Base-by-base conservation (phyloP, 768 basidiomycete genomes). In the Lentinula sp. region DNA sequence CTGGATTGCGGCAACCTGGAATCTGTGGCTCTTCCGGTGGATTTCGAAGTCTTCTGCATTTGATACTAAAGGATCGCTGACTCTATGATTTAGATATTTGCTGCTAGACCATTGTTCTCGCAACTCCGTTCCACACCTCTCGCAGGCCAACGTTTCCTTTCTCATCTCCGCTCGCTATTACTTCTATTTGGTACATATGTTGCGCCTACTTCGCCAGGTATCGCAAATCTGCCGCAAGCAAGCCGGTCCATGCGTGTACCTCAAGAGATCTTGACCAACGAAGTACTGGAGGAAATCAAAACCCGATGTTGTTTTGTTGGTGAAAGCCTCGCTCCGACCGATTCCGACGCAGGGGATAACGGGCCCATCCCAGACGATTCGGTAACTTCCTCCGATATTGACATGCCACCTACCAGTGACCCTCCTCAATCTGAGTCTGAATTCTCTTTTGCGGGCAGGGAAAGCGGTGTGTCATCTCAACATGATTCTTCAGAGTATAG, bases 1-100 rank as follows among this genome's bases (percentile, higher is more conserved):
- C 75, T 98, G 2, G 97, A 99, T 69, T 88, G 87, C 65, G 97
- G 97, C 1, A 88, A 96, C 70, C 80, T 96, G 3, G 97, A 98
- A 71, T 91, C 94, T 0, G 88, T 87, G 4, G 85, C 86, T 4
- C 79, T 98, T 21, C 95, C 97, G 0, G 96, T 96, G 66, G 58
- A 39, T 39, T 39, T 39, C 5, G 28, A 28, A 52, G 11, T 23
- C 28, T 39, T 39, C 7, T 39, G 37, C 37, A 8, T 39, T 39
- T 39, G 37, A 15, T 42, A 50, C 5, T 34, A 40, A 10, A 23
- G 23, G 37, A n/a, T 57, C 49, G 18, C 49, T 49, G 37, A 60
- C 58, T 51, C 57, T 40, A 57, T n/a, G 49, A 9, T 31, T 6
- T 67, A 98, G 96, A 92, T 98, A 65, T 96, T 88, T 67, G 86